A percentile compares a stretch with the other conserved stretches of the same genome.
These are phyloP conservation scores for Gloeophyllum trabeum DNA, from an alignment of 768 basidiomycete species.

Conservation along the genomic window DNA sequence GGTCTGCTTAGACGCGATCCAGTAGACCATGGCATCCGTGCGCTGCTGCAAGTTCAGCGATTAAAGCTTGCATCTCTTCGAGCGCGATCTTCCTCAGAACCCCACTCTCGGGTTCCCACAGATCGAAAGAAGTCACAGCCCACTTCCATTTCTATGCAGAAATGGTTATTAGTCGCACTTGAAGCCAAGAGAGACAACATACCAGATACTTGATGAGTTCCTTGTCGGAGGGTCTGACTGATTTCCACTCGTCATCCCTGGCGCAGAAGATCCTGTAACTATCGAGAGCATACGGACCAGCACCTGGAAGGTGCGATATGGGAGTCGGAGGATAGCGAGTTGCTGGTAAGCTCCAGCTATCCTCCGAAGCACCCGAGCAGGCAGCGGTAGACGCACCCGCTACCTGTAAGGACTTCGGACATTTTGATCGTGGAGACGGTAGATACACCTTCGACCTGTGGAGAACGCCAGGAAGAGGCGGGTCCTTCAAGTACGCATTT, in stretches of 20 bases:
- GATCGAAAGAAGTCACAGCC: constrained; percentile 40
- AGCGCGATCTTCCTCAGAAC: constrained; percentile 24
- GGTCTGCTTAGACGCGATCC: too few relatives aligned
- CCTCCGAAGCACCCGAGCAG: too few relatives aligned
- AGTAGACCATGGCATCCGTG: constrained; percentile 3
- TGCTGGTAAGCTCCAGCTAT: too few relatives aligned
- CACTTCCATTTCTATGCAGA: constrained; percentile 61
- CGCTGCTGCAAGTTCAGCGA: constrained; percentile 23
- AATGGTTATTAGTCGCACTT: background rate
- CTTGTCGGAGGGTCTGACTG: constrained; percentile 55
- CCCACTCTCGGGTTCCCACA: constrained; percentile 39
- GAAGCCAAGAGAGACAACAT: constrained; percentile 12
- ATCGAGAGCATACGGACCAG: constrained; percentile 64
- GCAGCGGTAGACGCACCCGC: too few relatives aligned
- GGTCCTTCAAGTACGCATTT: constrained; percentile 34
- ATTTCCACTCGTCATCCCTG: constrained; percentile 42
- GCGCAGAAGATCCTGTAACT: constrained; percentile 64
- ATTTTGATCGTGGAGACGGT: background rate
- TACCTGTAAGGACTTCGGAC: too few relatives aligned
- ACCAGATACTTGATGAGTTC: constrained; percentile 60
- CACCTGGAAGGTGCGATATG: constrained; percentile 49
- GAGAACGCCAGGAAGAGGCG: constrained; percentile 21
- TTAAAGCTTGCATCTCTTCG: constrained; percentile 25
- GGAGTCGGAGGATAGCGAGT: constrained; percentile 36
- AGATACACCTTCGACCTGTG: constrained; percentile 17